Conservation (phyloP, 768 basidiomycete species). For the Roridomyces roridus region DNA sequence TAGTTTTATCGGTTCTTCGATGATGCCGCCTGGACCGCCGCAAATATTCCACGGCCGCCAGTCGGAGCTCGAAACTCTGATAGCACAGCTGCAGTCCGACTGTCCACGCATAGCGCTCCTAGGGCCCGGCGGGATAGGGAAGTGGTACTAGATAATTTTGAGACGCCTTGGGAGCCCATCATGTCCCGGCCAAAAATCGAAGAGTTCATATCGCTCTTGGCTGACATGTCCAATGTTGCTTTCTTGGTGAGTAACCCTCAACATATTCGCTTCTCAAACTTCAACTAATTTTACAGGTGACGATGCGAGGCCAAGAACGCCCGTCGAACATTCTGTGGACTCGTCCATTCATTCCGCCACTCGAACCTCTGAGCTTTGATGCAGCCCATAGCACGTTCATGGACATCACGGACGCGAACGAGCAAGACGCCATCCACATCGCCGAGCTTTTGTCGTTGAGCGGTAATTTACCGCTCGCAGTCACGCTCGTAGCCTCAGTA, state of each 20-base stretch:
- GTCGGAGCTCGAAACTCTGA: background rate
- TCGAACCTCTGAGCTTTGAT: background rate
- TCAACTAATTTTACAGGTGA: too few relatives aligned
- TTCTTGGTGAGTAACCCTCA: background rate
- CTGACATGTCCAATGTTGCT: background rate
- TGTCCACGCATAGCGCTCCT: background rate
- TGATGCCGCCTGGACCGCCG: too few relatives aligned
- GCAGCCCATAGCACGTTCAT: slow-evolving; percentile 5
- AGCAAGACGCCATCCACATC: background rate
- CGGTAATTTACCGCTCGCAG: slow-evolving; percentile 3
- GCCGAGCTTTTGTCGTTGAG: background rate
- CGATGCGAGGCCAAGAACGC: slow-evolving; percentile 7
- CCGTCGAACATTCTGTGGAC: slow-evolving; percentile 3
- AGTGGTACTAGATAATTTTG: slow-evolving; percentile 7
- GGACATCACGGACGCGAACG: slow-evolving; percentile 1
- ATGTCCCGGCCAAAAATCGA: background rate
- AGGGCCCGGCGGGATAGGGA: slow-evolving; percentile 8
- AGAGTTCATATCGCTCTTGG: background rate
- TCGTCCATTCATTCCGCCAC: slow-evolving; percentile 1
- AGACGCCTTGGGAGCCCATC: slow-evolving; percentile 1
- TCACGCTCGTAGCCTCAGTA: background rate
- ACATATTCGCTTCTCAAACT: background rate
- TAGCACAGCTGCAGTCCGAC: background rate
- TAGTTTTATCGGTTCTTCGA: too few relatives aligned
- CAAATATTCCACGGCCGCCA: slow-evolving; percentile 12